Base-by-base conservation (phyloP, 2,329 filamentous ascomycete species). In the Stachybotrys chlorohalonatus region DNA sequence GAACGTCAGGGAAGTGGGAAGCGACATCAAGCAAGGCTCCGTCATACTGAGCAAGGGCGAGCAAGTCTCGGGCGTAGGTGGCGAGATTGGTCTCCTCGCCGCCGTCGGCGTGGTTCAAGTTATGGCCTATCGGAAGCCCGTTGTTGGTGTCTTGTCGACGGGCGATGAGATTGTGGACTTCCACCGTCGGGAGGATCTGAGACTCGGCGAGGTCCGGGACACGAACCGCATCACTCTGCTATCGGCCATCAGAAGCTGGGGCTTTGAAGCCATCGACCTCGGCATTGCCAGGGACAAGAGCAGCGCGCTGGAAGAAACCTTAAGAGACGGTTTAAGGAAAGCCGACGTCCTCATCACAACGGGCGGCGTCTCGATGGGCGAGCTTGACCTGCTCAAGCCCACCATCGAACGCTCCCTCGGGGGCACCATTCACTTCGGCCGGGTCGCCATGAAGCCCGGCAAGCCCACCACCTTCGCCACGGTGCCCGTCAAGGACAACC, bases 381-480 rank as follows among this genome's bases (percentile, higher is more conserved):
- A 99, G 72, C 83, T 96, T 2, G 94, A 99, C 70, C 85, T 99
- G 7, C 82, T 99, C 17, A 99, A 99, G 69, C 93, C 94, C 0
- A 97, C 93, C 0, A 89, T 99, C 63, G 94, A 97, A 74, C 86
- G 93, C 47, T 79, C 85, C 1, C 81, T 99, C 1, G 90, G 91
- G 55, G 94, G 94, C 7, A 94, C 86, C 0, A 96, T 99, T 60
- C 94, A 96, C 70, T 99, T 99, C 63, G 94, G 94, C 30, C 87
- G 94, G 3, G 94, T 99, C 3, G 83, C 87, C 54, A 97, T 99
- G 94, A 99, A 99, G 75, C 94, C 94, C 0, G 94, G 94, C 5
- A 99, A 97, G 71, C 94, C 94, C 2, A 96, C 92, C 0, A 99
- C 94, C 0, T 99, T 99, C 69, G 94, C 94, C 2, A 96, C 90